These are phyloP conservation scores for Calophaca sinica DNA, from an alignment of 306 rosid genomes.

Conservation along the genomic window DNA sequence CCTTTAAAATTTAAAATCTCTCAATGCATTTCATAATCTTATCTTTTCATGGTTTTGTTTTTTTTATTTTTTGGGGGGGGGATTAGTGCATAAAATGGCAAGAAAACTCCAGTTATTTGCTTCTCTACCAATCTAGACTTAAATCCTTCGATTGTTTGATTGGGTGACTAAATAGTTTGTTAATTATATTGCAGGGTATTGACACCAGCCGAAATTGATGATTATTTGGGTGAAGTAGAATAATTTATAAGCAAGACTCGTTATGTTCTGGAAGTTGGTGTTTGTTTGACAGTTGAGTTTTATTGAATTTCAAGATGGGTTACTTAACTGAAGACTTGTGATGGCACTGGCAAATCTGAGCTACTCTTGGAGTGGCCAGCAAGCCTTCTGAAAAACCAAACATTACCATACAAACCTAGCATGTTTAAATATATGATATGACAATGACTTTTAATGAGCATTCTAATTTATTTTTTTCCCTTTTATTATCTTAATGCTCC, in stretches of 20 bases:
- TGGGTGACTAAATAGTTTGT: conserved; percentile 19
- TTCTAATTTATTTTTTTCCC: conserved; percentile 14
- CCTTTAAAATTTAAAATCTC: not conserved
- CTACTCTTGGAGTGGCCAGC: conserved; percentile 40
- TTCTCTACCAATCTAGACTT: not conserved
- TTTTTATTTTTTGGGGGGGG: not conserved
- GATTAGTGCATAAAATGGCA: not conserved
- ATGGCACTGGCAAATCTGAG: conserved; percentile 43
- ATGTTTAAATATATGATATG: conserved; percentile 32
- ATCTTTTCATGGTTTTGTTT: too few relatives aligned
- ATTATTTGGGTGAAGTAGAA: conserved; percentile 96
- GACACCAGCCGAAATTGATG: conserved; percentile 94
- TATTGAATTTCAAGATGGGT: conserved; percentile 32
- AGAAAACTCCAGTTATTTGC: conserved; percentile 17
- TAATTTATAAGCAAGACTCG: conserved; percentile 49
- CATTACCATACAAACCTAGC: conserved; percentile 30
- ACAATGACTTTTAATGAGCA: not conserved
- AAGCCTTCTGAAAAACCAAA: conserved; percentile 34
- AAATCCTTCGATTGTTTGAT: not conserved
- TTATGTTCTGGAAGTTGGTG: conserved; percentile 36
- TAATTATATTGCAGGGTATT: conserved; percentile 74
- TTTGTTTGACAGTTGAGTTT: conserved; percentile 45
- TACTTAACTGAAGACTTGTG: conserved; percentile 24
- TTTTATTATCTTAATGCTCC: not conserved
- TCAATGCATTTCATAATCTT: not conserved